Conservation (phyloP, 176 grass and related monocot genomes). For the Juncus inflexus region DNA sequence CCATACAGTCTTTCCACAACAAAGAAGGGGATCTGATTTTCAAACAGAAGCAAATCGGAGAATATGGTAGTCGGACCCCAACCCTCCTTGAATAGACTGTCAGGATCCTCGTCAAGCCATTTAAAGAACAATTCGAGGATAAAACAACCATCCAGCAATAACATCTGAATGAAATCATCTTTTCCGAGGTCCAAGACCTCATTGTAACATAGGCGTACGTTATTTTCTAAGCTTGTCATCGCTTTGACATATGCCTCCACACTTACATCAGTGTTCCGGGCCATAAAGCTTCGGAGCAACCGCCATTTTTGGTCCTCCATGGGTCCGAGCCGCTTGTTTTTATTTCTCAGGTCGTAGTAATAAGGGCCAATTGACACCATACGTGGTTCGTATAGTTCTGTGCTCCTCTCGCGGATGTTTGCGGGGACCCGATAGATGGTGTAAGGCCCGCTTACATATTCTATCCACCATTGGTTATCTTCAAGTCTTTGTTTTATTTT, state of each 20-base stretch:
- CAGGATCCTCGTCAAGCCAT: constrained; percentile 22
- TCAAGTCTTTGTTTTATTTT: constrained; percentile 24
- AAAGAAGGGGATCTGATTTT: constrained; percentile 26
- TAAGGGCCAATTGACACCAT: constrained; percentile 20
- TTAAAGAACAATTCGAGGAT: constrained; percentile 30
- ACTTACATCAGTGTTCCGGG: background rate
- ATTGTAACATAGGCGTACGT: constrained; percentile 14
- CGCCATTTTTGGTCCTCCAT: constrained; percentile 38
- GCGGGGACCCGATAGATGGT: constrained; percentile 17
- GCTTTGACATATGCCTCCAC: constrained; percentile 8
- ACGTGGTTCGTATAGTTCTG: constrained; percentile 9
- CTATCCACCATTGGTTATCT: constrained; percentile 25
- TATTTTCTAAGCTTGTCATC: constrained; percentile 8
- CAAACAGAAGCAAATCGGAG: constrained; percentile 23
- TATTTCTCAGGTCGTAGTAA: constrained; percentile 12
- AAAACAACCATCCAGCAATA: constrained; percentile 28
- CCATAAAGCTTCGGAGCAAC: constrained; percentile 22
- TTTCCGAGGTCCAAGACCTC: constrained; percentile 9
- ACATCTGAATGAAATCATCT: constrained; percentile 30
- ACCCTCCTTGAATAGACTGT: constrained; percentile 17
- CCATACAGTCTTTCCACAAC: constrained; percentile 10
- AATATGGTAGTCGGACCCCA: constrained; percentile 23
- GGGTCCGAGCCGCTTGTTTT: constrained; percentile 1
- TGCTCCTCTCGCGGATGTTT: constrained; percentile 18
- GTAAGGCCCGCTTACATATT: constrained; percentile 22